Base-by-base conservation (phyloP, 768 basidiomycete genomes). In the Lactifluus volemus region DNA sequence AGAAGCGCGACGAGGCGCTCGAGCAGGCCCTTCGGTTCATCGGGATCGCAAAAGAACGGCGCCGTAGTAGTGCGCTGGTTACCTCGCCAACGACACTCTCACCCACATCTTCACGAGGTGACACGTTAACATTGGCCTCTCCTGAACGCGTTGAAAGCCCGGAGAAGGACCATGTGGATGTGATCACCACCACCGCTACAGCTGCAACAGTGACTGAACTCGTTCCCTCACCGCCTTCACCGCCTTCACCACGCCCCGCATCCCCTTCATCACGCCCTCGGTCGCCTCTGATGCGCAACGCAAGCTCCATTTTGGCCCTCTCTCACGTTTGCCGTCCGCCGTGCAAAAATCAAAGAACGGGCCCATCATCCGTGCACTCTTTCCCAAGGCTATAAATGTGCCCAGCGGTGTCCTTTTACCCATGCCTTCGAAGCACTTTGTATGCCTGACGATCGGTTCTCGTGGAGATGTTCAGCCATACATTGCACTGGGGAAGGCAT, bases 391-490 rank as follows among this genome's bases (percentile, higher is more conserved):
- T 17, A 76, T 82, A 62, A 83, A 80, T 65, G 59, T 80, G n/a
- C 79, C 78, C 0, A 64, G 66, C 9, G 71, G 71, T 25, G 63
- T 73, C 14, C 65, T 79, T 11, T 42, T 62, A 44, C 60, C 60
- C 10, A 65, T 72, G 49, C 69, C 72, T 7, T 68, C 77, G 14
- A 73, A 78, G 48, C 84, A 84, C 66, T 86, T 86, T 68, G 77
- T 82, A 4, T 81, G 81, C 67, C 69, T 88, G 49, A 84, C 83
- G 4, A 87, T 86, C 55, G 85, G 85, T 17, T 84, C 82, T 14
- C 73, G 85, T 47, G 79, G 79, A 3, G 79, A 80, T 65, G 72
- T 80, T 19, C 78, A 80, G 61, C 79, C 79, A 12, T 80, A 80
- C 63, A 80, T 80, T 58, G 79, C 79, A 5, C 68, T 80, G 9